Conservation (phyloP, 805 yeast species). For the Komagataella pastoris region DNA sequence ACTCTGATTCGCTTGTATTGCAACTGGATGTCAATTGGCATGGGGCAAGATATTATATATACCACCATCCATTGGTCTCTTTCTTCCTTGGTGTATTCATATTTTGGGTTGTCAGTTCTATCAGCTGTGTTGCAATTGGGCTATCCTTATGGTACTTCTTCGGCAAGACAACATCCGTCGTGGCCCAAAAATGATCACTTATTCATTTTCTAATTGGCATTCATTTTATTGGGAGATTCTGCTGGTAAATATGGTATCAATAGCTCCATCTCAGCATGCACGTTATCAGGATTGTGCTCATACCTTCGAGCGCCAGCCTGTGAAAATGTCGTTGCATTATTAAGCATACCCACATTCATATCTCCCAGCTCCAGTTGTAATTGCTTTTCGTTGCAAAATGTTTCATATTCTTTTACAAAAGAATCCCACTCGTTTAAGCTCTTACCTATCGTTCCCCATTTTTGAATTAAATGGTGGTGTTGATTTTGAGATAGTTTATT, state of each 20-base stretch:
- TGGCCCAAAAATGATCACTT: not conserved
- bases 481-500: not conserved
- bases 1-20: not conserved
- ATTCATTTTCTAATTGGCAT: conserved; percentile 7
- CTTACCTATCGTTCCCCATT: conserved; percentile 22
- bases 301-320: not conserved
- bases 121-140: conserved; percentile 17
- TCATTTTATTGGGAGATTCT: conserved; percentile 16
- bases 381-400: conserved; percentile 13
- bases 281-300: not conserved
- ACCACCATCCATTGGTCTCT: conserved; percentile 19
- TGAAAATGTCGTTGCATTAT: not conserved
- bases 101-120: conserved; percentile 23
- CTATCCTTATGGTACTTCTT: conserved; percentile 11
- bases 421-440: conserved; percentile 38
- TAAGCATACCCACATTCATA: conserved; percentile 7
- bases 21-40: conserved; percentile 22
- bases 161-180: not conserved
- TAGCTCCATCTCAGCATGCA: not conserved
- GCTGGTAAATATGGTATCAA: conserved; percentile 18
- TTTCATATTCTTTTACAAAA: conserved; percentile 31
- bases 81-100: conserved; percentile 21
- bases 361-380: conserved; percentile 10
- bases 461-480: not conserved
- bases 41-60: conserved; percentile 28